Evolutionary conservation across 331 rosid species (phyloP), one percentile per base, ranked within the genome.

Genomic region (Prunus yedoensis): DNA sequence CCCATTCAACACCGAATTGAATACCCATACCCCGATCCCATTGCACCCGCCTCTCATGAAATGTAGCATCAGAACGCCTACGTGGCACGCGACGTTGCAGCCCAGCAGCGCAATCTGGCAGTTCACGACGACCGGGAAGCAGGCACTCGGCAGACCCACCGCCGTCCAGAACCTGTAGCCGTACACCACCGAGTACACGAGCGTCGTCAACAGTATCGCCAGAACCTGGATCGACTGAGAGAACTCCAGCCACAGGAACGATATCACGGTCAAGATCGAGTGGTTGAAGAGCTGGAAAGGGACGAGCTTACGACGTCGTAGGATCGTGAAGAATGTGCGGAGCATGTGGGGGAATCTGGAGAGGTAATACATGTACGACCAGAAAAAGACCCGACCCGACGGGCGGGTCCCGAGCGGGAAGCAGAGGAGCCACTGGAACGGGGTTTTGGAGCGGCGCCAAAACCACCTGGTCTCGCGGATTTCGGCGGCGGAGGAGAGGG

Each of bases 391-490:
- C 27, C 98, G 92, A 0, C 98, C 98, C 0, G 98, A 90, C 2
- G 98, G 92, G 0, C 97, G 94, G 1, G 98, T 88, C 0, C 98
- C 98, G 1, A 91, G 76, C 0, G 98, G 98, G 78, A 94, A 91
- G 54, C 98, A 94, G 32, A 94, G 93, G 53, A 94, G 91, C 98
- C 98, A 94, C 21, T 94, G 91, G 30, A 94, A 66, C 0, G 98
- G 96, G 59, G 97, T 91, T 59, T 88, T 90, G 32, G 90, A 83
- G n/a, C 93, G 87, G 2, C 88, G 87, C 98, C 98, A 94, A 79
- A 91, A 80, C 98, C 98, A 94, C 0, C 91, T 88, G 1, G 98
- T 94, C 13, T 91, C 98, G n/a, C 89, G 89, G 82, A 94, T 94
- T 77, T 94, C 98, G 0, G 93, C 81, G 10, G 85, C 76, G 50